Conservation (phyloP, 768 basidiomycete genomes). For the Suillus occidentalis region DNA sequence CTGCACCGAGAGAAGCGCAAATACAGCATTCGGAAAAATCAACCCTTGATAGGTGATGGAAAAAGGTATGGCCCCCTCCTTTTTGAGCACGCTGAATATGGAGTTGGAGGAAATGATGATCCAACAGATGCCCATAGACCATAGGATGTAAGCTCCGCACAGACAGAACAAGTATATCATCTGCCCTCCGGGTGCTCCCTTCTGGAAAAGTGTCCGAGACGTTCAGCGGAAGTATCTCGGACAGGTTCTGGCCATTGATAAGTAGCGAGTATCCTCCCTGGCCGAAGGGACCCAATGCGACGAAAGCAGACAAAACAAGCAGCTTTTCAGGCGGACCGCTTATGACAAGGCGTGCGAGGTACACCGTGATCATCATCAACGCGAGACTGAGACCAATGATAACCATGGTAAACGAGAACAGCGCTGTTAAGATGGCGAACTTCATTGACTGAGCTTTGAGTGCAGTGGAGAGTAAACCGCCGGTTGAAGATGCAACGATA, state of each 20-base stretch:
- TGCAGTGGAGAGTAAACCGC: constrained; percentile 43
- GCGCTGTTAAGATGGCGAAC: constrained; percentile 43
- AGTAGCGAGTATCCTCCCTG: constrained; percentile 50
- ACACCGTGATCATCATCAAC: constrained; percentile 49
- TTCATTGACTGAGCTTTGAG: constrained; percentile 37
- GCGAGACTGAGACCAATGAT: constrained; percentile 48
- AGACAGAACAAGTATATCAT: constrained; percentile 45
- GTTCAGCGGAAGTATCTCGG: constrained; percentile 34
- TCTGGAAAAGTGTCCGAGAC: constrained; percentile 32
- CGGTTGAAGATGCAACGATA: constrained; percentile 53
- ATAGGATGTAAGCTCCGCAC: constrained; percentile 46
- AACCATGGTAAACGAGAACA: constrained; percentile 44
- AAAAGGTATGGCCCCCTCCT: constrained; percentile 39
- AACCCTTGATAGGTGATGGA: constrained; percentile 53
- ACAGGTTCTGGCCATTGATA: constrained; percentile 40
- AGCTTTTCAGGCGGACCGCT: constrained; percentile 40
- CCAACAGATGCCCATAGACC: constrained; percentile 59
- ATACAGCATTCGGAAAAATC: constrained; percentile 57
- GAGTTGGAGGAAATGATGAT: constrained; percentile 43
- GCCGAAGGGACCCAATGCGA: constrained; percentile 54
- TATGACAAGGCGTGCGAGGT: constrained; percentile 44
- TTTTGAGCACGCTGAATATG: constrained; percentile 33
- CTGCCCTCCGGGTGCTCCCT: constrained; percentile 36
- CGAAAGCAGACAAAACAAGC: constrained; percentile 44
- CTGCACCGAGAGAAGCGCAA: constrained; percentile 48